Conservation (phyloP, 345 rosid species). For the Eucalyptus regnans region DNA sequence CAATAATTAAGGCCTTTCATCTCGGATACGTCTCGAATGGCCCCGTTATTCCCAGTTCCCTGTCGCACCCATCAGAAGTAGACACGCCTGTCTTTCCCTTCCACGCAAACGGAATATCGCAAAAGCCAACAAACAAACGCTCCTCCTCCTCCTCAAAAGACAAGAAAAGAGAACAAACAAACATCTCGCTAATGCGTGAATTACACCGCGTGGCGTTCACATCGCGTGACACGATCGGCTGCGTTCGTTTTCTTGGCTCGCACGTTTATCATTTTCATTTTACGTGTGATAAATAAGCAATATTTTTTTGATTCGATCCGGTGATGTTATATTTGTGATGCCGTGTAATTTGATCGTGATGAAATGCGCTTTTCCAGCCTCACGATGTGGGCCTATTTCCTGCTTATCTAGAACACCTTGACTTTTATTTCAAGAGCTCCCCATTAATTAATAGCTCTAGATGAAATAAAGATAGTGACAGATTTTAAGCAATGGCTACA, state of each 20-base stretch:
- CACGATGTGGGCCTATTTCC: background rate
- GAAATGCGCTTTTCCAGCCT: background rate
- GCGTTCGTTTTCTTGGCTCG: background rate
- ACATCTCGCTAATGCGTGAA: background rate
- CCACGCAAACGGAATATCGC: background rate
- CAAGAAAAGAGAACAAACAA: background rate
- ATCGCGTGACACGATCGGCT: background rate
- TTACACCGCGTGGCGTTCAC: background rate
- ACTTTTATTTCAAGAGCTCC: background rate
- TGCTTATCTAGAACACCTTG: background rate
- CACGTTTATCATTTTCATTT: background rate
- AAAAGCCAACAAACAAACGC: background rate
- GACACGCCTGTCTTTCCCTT: background rate
- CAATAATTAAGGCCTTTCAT: background rate
- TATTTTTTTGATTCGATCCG: background rate
- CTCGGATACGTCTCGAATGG: background rate
- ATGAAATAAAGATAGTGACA: background rate
- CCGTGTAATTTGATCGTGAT: background rate
- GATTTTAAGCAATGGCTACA: background rate
- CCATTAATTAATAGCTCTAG: background rate
- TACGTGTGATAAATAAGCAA: background rate
- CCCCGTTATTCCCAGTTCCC: background rate
- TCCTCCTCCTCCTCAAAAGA: background rate
- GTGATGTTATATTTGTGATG: background rate
- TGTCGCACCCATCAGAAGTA: background rate